Conservation (phyloP, 768 basidiomycete species). For the Lyophyllum atratum region DNA sequence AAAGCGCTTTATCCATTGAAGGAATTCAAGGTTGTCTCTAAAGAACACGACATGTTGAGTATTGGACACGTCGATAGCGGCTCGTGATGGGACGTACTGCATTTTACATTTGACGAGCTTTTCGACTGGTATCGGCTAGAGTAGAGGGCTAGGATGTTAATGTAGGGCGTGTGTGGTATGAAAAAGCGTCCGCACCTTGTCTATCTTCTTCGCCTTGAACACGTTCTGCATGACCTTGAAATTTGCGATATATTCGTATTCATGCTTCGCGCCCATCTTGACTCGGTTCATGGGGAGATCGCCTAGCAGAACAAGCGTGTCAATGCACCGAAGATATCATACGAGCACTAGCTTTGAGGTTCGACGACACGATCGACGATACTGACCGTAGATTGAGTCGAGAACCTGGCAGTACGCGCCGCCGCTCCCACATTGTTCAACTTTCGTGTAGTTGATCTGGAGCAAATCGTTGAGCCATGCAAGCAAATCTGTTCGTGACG, state of each 20-base stretch:
- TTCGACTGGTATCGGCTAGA: constrained; percentile 93
- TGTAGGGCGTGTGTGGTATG: background rate
- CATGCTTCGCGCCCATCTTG: constrained; percentile 95
- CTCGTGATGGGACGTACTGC: constrained; percentile 65
- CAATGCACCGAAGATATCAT: constrained; percentile 8
- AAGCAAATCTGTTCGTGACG: constrained; percentile 85
- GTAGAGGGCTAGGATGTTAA: constrained; percentile 8
- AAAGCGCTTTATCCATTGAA: constrained; percentile 96
- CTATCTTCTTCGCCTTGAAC: constrained; percentile 92
- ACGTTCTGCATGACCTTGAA: constrained; percentile 93
- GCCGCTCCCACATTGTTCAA: constrained; percentile 90
- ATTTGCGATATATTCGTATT: constrained; percentile 95
- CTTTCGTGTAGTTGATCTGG: constrained; percentile 87
- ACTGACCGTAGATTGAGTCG: constrained; percentile 89
- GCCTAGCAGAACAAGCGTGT: constrained; percentile 43
- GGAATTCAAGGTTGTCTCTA: constrained; percentile 97
- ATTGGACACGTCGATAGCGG: background rate
- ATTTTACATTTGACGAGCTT: constrained; percentile 97
- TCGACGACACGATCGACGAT: constrained; percentile 17
- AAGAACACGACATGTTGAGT: background rate
- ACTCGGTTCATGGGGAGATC: constrained; percentile 90
- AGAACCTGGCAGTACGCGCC: constrained; percentile 94
- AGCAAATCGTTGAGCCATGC: constrained; percentile 95
- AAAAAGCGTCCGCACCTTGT: constrained; percentile 65
- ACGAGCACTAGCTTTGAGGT: background rate